Percentiles rank a stretch among this genome's conserved stretches.
Conservation (phyloP, 441 rosid genomes). For the Croton setiger region DNA sequence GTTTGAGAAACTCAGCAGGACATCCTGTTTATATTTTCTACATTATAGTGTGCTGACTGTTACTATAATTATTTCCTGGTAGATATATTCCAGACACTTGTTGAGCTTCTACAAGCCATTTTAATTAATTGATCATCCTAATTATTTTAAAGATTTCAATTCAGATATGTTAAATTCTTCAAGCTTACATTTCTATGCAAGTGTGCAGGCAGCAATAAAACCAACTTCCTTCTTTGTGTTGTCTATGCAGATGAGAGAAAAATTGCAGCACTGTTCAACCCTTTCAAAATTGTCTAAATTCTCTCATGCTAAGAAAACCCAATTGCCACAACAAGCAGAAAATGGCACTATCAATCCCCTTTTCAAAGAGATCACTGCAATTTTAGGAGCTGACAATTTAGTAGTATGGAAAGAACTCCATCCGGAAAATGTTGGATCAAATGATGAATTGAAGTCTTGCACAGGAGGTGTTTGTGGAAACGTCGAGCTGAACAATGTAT, state of each 20-base stretch:
- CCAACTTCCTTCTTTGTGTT: conserved; percentile 11
- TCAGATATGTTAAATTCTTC: not conserved
- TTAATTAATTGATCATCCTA: not conserved
- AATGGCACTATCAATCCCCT: conserved; percentile 35
- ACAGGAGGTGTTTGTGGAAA: conserved; percentile 50
- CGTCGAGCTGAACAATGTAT: conserved; percentile 23
- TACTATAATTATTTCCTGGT: not conserved
- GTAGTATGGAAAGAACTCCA: conserved; percentile 20
- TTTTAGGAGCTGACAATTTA: conserved; percentile 43
- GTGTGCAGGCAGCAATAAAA: not conserved
- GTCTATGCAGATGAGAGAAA: conserved; percentile 57
- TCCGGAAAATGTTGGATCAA: not conserved
- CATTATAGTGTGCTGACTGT: not conserved
- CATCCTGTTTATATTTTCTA: not conserved
- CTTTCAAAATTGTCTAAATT: conserved; percentile 37
- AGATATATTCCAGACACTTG: not conserved
- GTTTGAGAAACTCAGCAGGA: too few species aligned
- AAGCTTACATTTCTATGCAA: not conserved
- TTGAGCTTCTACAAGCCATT: not conserved
- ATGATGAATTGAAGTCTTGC: conserved; percentile 21
- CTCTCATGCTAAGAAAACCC: conserved; percentile 20
- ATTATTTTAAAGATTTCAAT: not conserved
- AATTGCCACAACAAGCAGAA: conserved; percentile 34
- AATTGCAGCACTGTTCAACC: conserved; percentile 54
- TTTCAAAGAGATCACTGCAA: conserved; percentile 51